These are phyloP conservation scores for Cercospora zeina DNA, from an alignment of 2,329 filamentous ascomycete species.

Conservation along the genomic window DNA sequence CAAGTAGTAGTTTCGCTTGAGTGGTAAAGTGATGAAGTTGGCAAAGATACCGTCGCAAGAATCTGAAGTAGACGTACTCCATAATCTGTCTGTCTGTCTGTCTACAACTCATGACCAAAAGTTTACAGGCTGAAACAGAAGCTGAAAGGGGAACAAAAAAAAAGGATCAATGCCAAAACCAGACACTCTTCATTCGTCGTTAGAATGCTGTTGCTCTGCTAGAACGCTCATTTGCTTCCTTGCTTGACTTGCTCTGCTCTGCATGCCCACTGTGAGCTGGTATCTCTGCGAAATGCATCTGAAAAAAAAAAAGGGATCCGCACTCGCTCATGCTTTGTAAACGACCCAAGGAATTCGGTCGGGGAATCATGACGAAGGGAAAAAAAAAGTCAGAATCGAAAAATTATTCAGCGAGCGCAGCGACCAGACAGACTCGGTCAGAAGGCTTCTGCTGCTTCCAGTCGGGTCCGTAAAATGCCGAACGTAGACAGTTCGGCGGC, in stretches of 20 bases:
- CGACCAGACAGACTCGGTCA: conserved; percentile 27
- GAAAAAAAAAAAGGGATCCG: neutral
- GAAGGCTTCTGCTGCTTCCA: conserved; percentile 5
- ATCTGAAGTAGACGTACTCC: neutral
- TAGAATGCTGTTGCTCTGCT: conserved; percentile 19
- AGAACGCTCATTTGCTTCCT: conserved; percentile 22
- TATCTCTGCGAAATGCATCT: conserved; percentile 8
- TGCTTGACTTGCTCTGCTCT: conserved; percentile 1
- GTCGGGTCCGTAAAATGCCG: conserved; percentile 21
- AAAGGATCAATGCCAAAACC: neutral
- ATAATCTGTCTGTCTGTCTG: neutral
- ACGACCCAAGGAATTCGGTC: neutral
- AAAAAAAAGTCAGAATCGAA: neutral
- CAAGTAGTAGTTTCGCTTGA: neutral
- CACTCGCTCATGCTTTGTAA: neutral
- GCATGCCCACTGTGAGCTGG: conserved; percentile 13
- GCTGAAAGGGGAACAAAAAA: neutral
- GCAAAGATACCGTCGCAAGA: neutral
- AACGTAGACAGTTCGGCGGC: conserved; percentile 27
- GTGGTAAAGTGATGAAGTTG: too few species aligned
- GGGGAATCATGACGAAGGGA: neutral
- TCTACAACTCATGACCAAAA: neutral
- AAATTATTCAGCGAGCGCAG: conserved; percentile 22
- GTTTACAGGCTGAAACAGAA: neutral
- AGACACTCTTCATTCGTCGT: neutral